Base-by-base conservation (phyloP, 1,284 basidiomycete species). In the Naganishia albida region DNA sequence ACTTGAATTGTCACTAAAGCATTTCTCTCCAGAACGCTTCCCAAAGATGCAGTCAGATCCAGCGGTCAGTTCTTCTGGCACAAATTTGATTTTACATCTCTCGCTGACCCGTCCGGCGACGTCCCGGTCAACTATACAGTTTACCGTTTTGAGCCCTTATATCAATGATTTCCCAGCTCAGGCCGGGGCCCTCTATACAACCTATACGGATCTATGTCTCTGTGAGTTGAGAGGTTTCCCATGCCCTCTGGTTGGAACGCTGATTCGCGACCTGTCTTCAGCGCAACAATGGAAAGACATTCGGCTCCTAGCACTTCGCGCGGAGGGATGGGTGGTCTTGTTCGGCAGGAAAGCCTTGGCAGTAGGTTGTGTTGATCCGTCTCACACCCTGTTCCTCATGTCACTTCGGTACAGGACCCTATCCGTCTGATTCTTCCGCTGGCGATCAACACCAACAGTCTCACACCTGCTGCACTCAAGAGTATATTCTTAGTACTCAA, bases 281-380 rank as follows among this genome's bases (percentile, higher is more conserved):
- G 79, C 78, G 39, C 73, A 78, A 34, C 76, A 77, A 69, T 80
- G 79, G 79, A 64, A 68, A n/a, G 72, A 77, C 63, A 68, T 80
- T 1, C 69, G 75, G 16, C 62, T 73, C 0, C 52, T 72, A 7
- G 43, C 62, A 10, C 65, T 80, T 0, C 52, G 67, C 26, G 69
- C 68, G n/a, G 69, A 70, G 10, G 70, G 69, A 42, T 78, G 77
- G 78, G 68, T 69, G 2, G 72, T 73, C 2, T 66, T 79, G 0
- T 62, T 79, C 18, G 78, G 77, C 7, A 75, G 75, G 54, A 78
- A 77, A 69, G 71, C 71, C 8, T 49, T 62, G 48, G 54, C 72
- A 50, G 77, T 77, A 62, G 60, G 75, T 74, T 15, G 20, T n/a
- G 23, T 8, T 16, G 8, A 34, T 10, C 43, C 16, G 39, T n/a